Evolutionary conservation across 2,329 filamentous ascomycete species (phyloP).

Genomic region (Hypoxylon sp.): DNA sequence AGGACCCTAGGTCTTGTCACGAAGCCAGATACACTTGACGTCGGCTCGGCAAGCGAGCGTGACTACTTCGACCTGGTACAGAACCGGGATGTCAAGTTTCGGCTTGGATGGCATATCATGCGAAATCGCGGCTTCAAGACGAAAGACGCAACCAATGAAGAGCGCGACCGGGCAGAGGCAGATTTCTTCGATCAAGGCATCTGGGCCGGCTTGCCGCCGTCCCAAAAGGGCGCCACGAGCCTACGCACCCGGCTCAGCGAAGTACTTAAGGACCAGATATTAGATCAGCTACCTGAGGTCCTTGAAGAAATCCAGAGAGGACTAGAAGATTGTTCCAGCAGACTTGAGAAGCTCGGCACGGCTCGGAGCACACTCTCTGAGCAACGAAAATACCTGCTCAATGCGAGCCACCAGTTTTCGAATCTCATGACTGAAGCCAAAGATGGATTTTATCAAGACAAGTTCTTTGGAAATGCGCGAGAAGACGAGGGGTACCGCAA

Average conservation of each 20-base stretch:
- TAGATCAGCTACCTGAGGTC: constrained; percentile 51
- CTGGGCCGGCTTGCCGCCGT: constrained; percentile 36
- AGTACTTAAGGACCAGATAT: constrained; percentile 49
- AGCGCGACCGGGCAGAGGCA: constrained; percentile 34
- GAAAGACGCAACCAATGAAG: constrained; percentile 30
- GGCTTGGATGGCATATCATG: constrained; percentile 66
- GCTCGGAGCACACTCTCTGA: constrained; percentile 44
- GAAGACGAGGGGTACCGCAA: constrained; percentile 40
- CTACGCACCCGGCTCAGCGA: constrained; percentile 49
- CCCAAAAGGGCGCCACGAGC: constrained; percentile 45
- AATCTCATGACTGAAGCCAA: constrained; percentile 47
- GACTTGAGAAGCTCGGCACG: constrained; percentile 49
- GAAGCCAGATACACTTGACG: constrained; percentile 57
- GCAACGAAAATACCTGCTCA: constrained; percentile 52
- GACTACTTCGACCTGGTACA: constrained; percentile 57
- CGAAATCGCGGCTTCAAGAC: constrained; percentile 54
- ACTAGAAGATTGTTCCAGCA: constrained; percentile 43
- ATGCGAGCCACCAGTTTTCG: constrained; percentile 50
- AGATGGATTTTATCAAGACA: constrained; percentile 50
- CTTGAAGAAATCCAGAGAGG: constrained; percentile 51
- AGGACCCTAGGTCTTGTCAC: constrained; percentile 64
- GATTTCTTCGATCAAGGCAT: constrained; percentile 40
- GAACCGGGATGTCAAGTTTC: constrained; percentile 61
- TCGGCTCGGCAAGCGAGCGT: constrained; percentile 56
- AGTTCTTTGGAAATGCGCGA: constrained; percentile 50